Percentiles rank a stretch among this genome's conserved stretches.
Conservation (phyloP, 768 basidiomycete genomes). For the Nevesoporus exiguus region DNA sequence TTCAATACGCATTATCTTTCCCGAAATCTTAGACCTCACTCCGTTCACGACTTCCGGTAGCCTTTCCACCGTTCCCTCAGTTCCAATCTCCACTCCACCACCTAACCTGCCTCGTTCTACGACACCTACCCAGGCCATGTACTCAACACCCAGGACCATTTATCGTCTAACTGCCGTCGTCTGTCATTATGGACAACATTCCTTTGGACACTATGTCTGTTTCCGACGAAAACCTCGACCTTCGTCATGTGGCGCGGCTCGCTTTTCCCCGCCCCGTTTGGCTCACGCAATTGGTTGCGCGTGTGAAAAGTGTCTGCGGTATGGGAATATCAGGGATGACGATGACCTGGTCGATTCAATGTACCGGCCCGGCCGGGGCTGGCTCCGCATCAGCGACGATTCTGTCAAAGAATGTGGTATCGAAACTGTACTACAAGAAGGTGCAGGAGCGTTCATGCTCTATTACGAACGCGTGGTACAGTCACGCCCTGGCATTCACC, state of each 20-base stretch:
- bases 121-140: conserved; percentile 55
- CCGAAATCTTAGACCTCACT: conserved; percentile 85
- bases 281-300: conserved; percentile 43
- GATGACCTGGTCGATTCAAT: conserved; percentile 36
- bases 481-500: conserved; percentile 34
- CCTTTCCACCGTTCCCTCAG: conserved; percentile 65
- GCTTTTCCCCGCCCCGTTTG: conserved; percentile 38
- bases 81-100: conserved; percentile 66
- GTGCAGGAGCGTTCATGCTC: conserved; percentile 81
- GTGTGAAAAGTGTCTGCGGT: conserved; percentile 44
- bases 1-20: conserved; percentile 73
- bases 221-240: conserved; percentile 78
- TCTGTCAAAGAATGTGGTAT: conserved; percentile 72
- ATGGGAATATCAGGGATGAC: conserved; percentile 58
- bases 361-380: conserved; percentile 55
- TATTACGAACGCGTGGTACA: conserved; percentile 79
- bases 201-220: conserved; percentile 93
- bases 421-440: conserved; percentile 69
- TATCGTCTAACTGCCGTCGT: conserved; percentile 86
- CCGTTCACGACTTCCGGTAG: conserved; percentile 82
- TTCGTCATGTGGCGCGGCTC: conserved; percentile 35
- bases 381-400: conserved; percentile 90
- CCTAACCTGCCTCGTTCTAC: conserved; percentile 45
- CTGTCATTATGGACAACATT: conserved; percentile 90
- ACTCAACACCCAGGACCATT: conserved; percentile 56